Conservation (phyloP, 495 filamentous ascomycete species). For the Lindgomyces ingoldianus region DNA sequence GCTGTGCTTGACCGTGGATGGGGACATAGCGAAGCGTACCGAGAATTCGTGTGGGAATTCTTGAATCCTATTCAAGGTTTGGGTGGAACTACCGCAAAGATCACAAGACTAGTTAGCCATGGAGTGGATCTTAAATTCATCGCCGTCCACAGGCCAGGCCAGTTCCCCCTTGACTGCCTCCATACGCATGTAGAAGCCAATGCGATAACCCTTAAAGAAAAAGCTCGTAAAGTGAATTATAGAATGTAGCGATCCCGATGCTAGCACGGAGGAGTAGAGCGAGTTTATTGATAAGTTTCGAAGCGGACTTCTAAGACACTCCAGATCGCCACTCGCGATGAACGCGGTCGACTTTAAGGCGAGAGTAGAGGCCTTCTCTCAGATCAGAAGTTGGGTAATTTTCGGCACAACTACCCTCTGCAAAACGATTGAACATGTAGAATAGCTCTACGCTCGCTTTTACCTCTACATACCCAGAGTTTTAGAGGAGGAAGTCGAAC, state of each 20-base stretch:
- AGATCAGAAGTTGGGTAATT: constrained; percentile 8
- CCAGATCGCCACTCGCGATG: too few relatives aligned
- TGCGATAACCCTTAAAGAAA: constrained; percentile 20
- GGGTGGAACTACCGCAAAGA: background rate
- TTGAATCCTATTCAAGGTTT: background rate
- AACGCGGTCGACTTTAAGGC: too few relatives aligned
- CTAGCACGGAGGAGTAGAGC: background rate
- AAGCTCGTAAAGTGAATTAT: constrained; percentile 4
- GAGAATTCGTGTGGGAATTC: constrained; percentile 1
- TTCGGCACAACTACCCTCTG: background rate
- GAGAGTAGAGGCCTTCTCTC: constrained; percentile 13
- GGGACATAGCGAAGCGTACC: constrained; percentile 20
- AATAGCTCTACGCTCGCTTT: background rate
- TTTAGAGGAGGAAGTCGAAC: constrained; percentile 10
- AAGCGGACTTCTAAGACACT: too few relatives aligned
- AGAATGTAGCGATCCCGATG: background rate
- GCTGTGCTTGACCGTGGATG: background rate
- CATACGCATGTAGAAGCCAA: constrained; percentile 30
- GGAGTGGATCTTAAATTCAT: background rate
- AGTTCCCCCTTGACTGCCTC: constrained; percentile 11
- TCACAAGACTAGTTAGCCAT: constrained; percentile 22
- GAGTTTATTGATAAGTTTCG: constrained; percentile 1
- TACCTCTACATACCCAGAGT: background rate
- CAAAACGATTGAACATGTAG: background rate
- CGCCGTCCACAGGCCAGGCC: constrained; percentile 7